A percentile compares a stretch with the other conserved stretches of the same genome.
Conservation (phyloP, 2,329 filamentous ascomycete species). For the Eutypella sp. region DNA sequence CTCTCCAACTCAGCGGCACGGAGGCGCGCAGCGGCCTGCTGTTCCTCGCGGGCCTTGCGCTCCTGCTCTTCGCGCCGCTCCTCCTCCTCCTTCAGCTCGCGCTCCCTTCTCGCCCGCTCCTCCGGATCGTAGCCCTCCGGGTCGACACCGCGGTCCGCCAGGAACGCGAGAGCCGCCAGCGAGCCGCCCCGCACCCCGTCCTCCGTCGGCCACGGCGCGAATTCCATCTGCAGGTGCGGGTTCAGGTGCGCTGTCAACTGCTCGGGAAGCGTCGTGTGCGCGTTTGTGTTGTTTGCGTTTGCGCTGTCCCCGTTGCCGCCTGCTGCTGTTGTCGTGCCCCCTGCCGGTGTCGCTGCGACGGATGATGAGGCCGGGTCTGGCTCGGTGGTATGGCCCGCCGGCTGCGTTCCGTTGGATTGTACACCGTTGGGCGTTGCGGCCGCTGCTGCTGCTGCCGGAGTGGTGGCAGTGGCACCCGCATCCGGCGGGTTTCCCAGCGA, state of each 20-base stretch:
- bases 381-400: neutral
- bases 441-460: constrained; percentile 2
- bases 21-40: constrained; percentile 11
- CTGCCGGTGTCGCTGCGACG: constrained; percentile 17
- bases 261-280: constrained; percentile 41
- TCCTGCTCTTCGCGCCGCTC: constrained; percentile 43
- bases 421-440: constrained; percentile 18
- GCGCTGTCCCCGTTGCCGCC: constrained; percentile 19
- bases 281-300: constrained; percentile 6
- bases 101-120: constrained; percentile 41
- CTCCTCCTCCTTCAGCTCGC: constrained; percentile 40
- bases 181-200: constrained; percentile 65
- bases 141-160: constrained; percentile 58
- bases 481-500: constrained; percentile 15
- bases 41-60: constrained; percentile 38
- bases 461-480: constrained; percentile 17
- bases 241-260: constrained; percentile 48
- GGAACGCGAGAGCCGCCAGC: constrained; percentile 57
- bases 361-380: neutral
- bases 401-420: constrained; percentile 3
- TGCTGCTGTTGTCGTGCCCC: constrained; percentile 20
- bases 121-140: constrained; percentile 55
- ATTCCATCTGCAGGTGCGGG: constrained; percentile 52
- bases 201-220: constrained; percentile 72
- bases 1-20: constrained; percentile 28